Evolutionary conservation across 306 rosid genomes (phyloP).

Genomic region (Medicago lupulina): DNA sequence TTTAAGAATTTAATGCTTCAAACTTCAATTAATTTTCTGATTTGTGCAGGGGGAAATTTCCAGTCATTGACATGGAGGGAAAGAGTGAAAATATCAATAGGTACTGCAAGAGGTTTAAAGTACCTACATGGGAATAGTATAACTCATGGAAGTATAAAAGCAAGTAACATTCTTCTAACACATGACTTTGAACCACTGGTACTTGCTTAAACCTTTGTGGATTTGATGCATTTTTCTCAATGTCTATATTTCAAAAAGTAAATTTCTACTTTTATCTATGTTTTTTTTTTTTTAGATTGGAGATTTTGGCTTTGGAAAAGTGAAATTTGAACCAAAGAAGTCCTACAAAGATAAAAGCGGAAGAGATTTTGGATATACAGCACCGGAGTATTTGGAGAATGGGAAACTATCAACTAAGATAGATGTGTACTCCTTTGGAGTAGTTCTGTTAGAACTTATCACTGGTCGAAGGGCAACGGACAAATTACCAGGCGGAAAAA

Average conservation of each 20-base stretch:
- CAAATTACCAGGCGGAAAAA: slow-evolving; percentile 47
- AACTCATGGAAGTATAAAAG: slow-evolving; percentile 78
- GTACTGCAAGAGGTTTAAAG: slow-evolving; percentile 72
- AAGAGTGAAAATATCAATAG: slow-evolving; percentile 71
- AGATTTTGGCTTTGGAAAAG: slow-evolving; percentile 46
- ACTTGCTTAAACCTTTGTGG: slow-evolving; percentile 43
- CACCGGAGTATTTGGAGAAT: slow-evolving; percentile 51
- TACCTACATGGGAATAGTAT: slow-evolving; percentile 68
- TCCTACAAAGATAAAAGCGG: slow-evolving; percentile 37
- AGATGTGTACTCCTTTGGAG: slow-evolving; percentile 56
- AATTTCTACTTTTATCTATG: not conserved
- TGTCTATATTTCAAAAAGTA: slow-evolving; percentile 17
- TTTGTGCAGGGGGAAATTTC: slow-evolving; percentile 55
- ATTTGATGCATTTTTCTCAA: slow-evolving; percentile 23
- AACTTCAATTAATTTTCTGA: not conserved
- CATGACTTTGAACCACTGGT: slow-evolving; percentile 79
- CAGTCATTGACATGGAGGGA: slow-evolving; percentile 70
- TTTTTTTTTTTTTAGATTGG: slow-evolving; percentile 47
- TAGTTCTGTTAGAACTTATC: slow-evolving; percentile 56
- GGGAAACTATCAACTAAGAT: slow-evolving; percentile 49
- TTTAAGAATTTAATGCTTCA: not conserved
- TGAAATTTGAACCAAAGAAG: slow-evolving; percentile 37
- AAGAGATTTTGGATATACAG: slow-evolving; percentile 43
- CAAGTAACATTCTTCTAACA: slow-evolving; percentile 80
- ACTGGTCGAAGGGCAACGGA: slow-evolving; percentile 43